Evolutionary conservation across 1,284 basidiomycete genomes (phyloP), one percentile per base, ranked within the genome.

Genomic region (Amylostereum chailletii): DNA sequence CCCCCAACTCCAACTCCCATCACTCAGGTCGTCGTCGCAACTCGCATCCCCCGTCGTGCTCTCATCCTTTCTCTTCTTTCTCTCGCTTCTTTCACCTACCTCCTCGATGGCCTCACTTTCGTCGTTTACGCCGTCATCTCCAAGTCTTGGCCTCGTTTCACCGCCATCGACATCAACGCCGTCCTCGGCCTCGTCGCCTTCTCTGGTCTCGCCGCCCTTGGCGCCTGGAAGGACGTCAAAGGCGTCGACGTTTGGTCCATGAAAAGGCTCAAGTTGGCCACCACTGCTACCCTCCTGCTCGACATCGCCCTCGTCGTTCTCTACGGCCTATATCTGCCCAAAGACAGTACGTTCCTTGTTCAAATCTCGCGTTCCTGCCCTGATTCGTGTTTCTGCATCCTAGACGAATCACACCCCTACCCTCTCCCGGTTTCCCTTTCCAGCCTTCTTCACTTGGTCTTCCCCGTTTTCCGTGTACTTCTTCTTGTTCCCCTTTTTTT

Each of bases 91-190:
- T 56, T 94, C 69, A 74, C 93, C 65, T 82, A 90, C 77, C 79
- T 99, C 71, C 70, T 93, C 68, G 77, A 99, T 76, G 75, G 94
- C 50, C 67, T 86, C 46, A 71, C 81, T 5, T 83, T 86, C 58
- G 77, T 83, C 46, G 64, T 78, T 27, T 75, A 75, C 58, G 77
- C 82, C 29, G 72, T 90, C 42, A 58, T 90, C 53, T 68, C 73
- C 57, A 79, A 82, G 58, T 56, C 70, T 19, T 90, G 87, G 87
- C 76, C 71, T 7, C 68, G 67, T 44, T 65, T 73, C 55, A 79
- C 79, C n/a, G 82, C 80, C 19, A 72, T 89, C 48, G 86, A 88
- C 58, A 65, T 83, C 54, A 82, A 77, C 51, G 72, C 86, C 32
- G 60, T 89, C 45, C 61, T 82, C 34, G 84, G 87, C 53, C 71